Evolutionary conservation across 257 asterid genomes (phyloP).

Genomic region (Nyctanthes arbortristis): DNA sequence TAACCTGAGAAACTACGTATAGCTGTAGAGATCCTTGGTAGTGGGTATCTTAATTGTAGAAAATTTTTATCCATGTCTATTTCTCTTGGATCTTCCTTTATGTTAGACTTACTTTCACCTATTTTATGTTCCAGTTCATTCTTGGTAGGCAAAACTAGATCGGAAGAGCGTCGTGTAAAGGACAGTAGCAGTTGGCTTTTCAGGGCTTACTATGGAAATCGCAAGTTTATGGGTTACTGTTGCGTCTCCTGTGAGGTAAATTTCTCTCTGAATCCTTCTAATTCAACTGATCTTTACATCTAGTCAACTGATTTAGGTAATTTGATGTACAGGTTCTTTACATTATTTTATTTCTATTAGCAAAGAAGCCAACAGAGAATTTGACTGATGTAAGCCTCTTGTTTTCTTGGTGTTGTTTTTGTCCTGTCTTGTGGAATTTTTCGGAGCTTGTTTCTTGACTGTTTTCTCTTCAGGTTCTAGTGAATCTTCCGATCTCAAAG

Average conservation of each 20-base stretch:
- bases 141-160: constrained; percentile 84
- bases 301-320: constrained; percentile 17
- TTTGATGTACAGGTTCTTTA: constrained; percentile 70
- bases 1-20: background rate
- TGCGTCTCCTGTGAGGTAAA: constrained; percentile 95
- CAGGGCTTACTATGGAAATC: constrained; percentile 79
- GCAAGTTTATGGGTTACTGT: constrained; percentile 87
- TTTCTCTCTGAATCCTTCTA: constrained; percentile 19
- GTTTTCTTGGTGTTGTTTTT: constrained; percentile 19
- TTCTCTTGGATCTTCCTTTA: background rate
- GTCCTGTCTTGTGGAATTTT: constrained; percentile 1
- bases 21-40: background rate
- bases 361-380: constrained; percentile 56
- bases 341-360: constrained; percentile 76
- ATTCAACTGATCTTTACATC: background rate
- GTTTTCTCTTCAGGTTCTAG: constrained; percentile 55
- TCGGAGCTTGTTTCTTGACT: background rate
- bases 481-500: constrained; percentile 47
- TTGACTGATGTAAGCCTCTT: constrained; percentile 56
- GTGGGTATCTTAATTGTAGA: constrained; percentile 7
- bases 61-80: background rate
- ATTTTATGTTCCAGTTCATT: constrained; percentile 62
- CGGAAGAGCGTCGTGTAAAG: constrained; percentile 90
- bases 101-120: background rate
- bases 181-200: constrained; percentile 93